Evolutionary conservation across 371 early-diverging fungal species (phyloP).

Genomic region (Mucor circinelloides): DNA sequence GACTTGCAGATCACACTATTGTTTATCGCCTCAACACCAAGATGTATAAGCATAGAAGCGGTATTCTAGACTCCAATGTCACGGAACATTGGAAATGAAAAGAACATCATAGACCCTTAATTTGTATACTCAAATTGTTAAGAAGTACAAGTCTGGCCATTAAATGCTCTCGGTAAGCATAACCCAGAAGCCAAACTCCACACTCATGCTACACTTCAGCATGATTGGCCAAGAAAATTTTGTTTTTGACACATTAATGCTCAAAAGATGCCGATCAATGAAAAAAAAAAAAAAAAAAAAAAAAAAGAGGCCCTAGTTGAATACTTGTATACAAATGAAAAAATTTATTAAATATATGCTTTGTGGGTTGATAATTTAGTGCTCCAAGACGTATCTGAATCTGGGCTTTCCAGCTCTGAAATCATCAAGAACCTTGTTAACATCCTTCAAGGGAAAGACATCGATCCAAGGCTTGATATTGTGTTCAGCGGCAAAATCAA

Average conservation of each 20-base stretch:
- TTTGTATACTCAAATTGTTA: neutral
- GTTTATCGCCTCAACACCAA: too few species aligned
- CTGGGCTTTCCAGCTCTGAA: constrained; percentile 61
- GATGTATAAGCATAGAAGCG: neutral
- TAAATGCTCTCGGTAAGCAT: neutral
- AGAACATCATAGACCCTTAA: neutral
- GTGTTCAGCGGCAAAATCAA: constrained; percentile 67
- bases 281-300: too few species aligned
- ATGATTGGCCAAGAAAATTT: neutral
- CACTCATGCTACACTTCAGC: neutral
- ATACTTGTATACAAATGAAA: neutral
- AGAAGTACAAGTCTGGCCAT: neutral
- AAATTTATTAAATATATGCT: neutral
- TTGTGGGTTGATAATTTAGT: constrained; percentile 2
- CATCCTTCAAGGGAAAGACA: constrained; percentile 56
- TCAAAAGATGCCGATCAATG: too few species aligned
- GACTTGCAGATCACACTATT: too few species aligned
- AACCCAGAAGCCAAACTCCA: neutral
- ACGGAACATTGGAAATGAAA: neutral
- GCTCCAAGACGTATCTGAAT: constrained; percentile 63
- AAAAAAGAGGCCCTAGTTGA: neutral
- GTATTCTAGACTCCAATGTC: neutral
- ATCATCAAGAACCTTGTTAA: constrained; percentile 57
- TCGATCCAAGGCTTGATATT: constrained; percentile 64
- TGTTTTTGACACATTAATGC: neutral